phyloP scores from a whole-genome alignment of 225 moss, liverwort and hornwort species.

The Rhytidiadelphus loreus region DNA sequence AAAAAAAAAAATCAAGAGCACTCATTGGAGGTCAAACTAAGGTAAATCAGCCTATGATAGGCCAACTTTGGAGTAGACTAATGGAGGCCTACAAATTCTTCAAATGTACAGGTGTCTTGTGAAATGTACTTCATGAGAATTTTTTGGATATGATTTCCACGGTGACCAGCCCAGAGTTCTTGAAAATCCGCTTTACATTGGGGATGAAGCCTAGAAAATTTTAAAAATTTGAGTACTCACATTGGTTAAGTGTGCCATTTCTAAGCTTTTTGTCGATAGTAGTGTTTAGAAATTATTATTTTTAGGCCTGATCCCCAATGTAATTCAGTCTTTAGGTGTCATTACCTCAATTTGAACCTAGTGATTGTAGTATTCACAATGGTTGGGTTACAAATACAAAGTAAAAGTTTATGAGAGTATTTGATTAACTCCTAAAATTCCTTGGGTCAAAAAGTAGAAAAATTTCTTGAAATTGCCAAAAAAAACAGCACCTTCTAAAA shows the following conservation, averaged over 20 bases:
- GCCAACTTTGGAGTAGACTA: too few species aligned
- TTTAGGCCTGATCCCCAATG: not conserved
- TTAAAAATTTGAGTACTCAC: not conserved
- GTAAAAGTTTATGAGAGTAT: not conserved
- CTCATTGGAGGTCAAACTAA: not conserved
- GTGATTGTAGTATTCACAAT: not conserved
- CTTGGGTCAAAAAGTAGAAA: not conserved
- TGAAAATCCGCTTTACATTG: not conserved
- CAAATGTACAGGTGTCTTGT: too few species aligned
- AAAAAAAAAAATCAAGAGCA: not conserved
- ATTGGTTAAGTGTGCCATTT: not conserved
- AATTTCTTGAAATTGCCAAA: fast-evolving
- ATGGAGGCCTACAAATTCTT: too few species aligned
- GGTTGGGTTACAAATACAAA: not conserved
- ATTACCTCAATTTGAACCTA: not conserved
- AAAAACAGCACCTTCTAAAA: fast-evolving
- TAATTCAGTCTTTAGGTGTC: not conserved
- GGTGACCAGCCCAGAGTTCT: too few species aligned
- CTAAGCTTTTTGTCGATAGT: not conserved
- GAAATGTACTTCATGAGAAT: too few species aligned
- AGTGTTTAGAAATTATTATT: not conserved
- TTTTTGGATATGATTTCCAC: too few species aligned
- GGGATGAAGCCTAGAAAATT: not conserved
- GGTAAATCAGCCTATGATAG: too few species aligned
- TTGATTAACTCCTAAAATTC: not conserved